Percentiles rank a stretch among this genome's conserved stretches.
Conservation (phyloP, 805 yeast genomes). For the Schwanniomyces yamadae region DNA sequence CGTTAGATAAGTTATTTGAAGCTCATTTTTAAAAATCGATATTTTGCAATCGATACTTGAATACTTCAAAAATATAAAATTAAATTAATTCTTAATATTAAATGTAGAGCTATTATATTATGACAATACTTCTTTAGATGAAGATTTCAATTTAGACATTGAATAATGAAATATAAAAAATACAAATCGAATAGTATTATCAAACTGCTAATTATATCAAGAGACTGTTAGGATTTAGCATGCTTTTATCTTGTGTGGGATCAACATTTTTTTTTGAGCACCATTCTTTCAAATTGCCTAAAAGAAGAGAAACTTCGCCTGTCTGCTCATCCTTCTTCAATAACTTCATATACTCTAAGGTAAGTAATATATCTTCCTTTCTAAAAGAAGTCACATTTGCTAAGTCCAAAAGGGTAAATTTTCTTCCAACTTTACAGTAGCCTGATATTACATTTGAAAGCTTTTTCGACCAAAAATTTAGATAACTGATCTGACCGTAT, state of each 20-base stretch:
- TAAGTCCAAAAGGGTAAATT: conserved; percentile 48
- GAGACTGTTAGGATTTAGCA: conserved; percentile 31
- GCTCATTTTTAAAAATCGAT: too few relatives aligned
- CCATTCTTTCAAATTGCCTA: conserved; percentile 27
- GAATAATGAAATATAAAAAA: too few relatives aligned
- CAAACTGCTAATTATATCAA: conserved; percentile 22
- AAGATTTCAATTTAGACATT: too few relatives aligned
- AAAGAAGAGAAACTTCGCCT: conserved; percentile 14
- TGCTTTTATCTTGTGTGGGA: conserved; percentile 21
- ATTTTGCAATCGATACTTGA: too few relatives aligned
- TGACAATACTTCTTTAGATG: too few relatives aligned
- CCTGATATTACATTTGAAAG: conserved; percentile 21
- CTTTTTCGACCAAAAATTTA: conserved; percentile 69
- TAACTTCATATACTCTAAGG: conserved; percentile 55
- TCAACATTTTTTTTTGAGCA: conserved; percentile 25
- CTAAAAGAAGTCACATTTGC: conserved; percentile 63
- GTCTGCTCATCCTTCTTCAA: conserved; percentile 8
- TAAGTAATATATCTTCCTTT: conserved; percentile 55
- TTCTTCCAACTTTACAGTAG: conserved; percentile 5
- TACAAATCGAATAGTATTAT: too few relatives aligned
- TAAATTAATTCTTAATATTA: too few relatives aligned
- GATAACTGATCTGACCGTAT: conserved; percentile 72
- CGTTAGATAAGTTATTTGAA: too few relatives aligned
- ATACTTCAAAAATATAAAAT: too few relatives aligned
- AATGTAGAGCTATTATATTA: too few relatives aligned